Evolutionary conservation across 208 protist species (phyloP).

Genomic region (Angomonas desouzai): DNA sequence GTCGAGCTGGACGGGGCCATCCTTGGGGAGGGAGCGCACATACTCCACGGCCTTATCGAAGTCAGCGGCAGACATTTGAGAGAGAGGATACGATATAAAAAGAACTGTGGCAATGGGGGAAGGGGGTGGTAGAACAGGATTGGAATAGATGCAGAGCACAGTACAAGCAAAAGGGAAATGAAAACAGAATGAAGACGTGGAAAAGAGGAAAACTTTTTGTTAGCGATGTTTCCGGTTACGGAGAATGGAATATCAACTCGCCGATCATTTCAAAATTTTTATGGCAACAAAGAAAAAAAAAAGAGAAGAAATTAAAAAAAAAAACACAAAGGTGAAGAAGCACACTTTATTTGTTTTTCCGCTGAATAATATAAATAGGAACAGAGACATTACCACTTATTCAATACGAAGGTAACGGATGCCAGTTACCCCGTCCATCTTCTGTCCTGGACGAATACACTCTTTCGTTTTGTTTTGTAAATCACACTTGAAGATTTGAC

Average conservation of each 20-base stretch:
- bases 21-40: conserved; percentile 78
- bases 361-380: conserved; percentile 2
- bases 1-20: conserved; percentile 76
- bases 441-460: conserved; percentile 18
- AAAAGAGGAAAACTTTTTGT: conserved; percentile 6
- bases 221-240: no score
- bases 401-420: conserved; percentile 25
- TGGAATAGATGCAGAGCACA: neutral
- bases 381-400: conserved; percentile 6
- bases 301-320: conserved; percentile 13
- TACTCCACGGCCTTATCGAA: conserved; percentile 82
- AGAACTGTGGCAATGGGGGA: neutral
- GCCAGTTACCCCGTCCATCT: conserved; percentile 21
- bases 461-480: conserved; percentile 23
- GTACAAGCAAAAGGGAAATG: neutral
- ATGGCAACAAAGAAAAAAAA: conserved; percentile 16
- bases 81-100: conserved; percentile 3
- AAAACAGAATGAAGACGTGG: conserved; percentile 14
- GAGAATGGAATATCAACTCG: no score
- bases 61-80: conserved; percentile 60
- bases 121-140: neutral
- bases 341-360: neutral
- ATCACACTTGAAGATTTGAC: conserved; percentile 33
- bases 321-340: neutral
- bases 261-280: no score